Base-by-base conservation (phyloP, 768 basidiomycete genomes). In the Sporobolomyces phaffii region DNA sequence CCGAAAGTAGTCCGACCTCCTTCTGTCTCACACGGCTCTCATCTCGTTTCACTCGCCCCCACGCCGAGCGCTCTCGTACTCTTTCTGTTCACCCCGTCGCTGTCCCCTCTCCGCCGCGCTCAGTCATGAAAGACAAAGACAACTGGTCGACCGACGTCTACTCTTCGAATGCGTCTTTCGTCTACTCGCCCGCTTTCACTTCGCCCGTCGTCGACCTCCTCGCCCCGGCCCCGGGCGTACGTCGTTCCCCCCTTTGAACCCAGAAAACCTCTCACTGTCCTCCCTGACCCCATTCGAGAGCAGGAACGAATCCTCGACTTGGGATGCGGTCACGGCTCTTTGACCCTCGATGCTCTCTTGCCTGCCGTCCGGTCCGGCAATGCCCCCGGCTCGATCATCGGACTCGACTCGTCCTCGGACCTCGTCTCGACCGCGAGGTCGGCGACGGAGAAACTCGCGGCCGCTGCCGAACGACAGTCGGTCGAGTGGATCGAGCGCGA, bases 301-400 rank as follows among this genome's bases (percentile, higher is more conserved):
- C 40, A 62, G 61, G 70, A 72, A 22, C 38, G 5, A 14, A 54
- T 68, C 49, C 79, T 87, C 64, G 89, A 90, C 72, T 77, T 90
- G 48, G 90, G 90, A 3, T 91, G 90, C 74, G 90, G 91, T 22
- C 89, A 85, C 49, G 90, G 89, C 0, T 87, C 91, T 69, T 78
- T 91, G 18, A 89, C 87, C 0, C 69, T 82, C 52, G 77, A 82
- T 61, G 9, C 61, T 1, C 80, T 93, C 34, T 80, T 82, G 51
- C 75, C 81, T 17, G 72, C 81, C 20, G 87, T 91, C 8, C 75
- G 80, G 70, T 48, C 81, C 0, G 50, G 60, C n/a, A n/a, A n/a
- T n/a, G n/a, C n/a, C n/a, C n/a, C n/a, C 5, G 86, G 89, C 0
- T 48, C 81, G 22, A 83, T 89, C 4, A 81, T 87, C 15, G 90